Base-by-base conservation (phyloP, 2,329 filamentous ascomycete species). In the Rhynchosporium secalis region DNA sequence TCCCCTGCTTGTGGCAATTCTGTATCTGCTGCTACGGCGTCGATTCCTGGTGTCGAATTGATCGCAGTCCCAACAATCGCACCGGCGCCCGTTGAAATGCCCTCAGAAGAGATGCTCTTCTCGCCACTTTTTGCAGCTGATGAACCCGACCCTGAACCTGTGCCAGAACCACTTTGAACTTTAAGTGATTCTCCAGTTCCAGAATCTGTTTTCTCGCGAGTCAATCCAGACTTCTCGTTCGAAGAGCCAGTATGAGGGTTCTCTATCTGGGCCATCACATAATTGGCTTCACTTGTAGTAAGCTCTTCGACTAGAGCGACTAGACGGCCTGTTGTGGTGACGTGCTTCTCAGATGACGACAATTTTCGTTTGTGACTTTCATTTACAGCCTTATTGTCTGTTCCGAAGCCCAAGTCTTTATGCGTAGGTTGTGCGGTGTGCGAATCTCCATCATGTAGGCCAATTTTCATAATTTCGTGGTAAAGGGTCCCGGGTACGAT, bases 81-180 rank as follows among this genome's bases (percentile, higher is more conserved):
- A 1, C 3, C n/a, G 9, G 26, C 51, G 6, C 28, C 59, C 8
- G 58, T 64, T 4, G 62, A 62, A 10, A 68, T 46, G 28, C 66
- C 65, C 56, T 68, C 66, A 3, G 66, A 68, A 7, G 66, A 65
- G 2, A 63, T 60, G 13, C 58, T 65, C 29, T 68, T 68, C 10
- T 60, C 64, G 38, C 57, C 59, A 36, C 62, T 63, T 38, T 65
- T 66, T 10, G 55, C 28, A 10, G 56, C 46, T 4, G 61, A 64
- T 29, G 56, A 62, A 7, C 33, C 54, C 3, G 55, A 60, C 8
- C 40, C 29, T 3, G 47, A 49, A 36, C 6, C 13, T 15, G 40
- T 48, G 13, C 31, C 55, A 31, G 38, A 56, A 1, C 56, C 56
- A 20, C 15, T 36, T 48, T 61, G 60, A 1, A 26, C 51, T 29